These are phyloP conservation scores for Candida montana DNA, from an alignment of 805 yeast species.

Conservation along the genomic window DNA sequence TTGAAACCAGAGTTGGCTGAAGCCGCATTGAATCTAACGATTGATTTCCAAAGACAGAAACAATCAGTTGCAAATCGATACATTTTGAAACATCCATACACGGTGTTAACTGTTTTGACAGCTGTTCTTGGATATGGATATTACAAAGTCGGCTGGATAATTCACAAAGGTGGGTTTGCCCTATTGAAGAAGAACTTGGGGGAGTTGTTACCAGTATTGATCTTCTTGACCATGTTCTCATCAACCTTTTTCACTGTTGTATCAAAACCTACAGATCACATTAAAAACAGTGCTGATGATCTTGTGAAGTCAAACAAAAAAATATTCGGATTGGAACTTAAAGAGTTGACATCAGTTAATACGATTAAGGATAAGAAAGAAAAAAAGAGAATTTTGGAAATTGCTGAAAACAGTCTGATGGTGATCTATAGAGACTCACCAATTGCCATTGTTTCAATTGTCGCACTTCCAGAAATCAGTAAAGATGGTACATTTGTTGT, in stretches of 20 bases:
- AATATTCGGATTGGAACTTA: slow-evolving; percentile 49
- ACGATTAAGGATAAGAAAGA: slow-evolving; percentile 15
- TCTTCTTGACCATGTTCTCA: slow-evolving; percentile 35
- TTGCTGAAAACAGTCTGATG: slow-evolving; percentile 46
- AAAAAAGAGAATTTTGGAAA: slow-evolving; percentile 26
- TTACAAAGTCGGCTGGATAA: slow-evolving; percentile 14
- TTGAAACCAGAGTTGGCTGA: slow-evolving; percentile 54
- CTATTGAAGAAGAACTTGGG: slow-evolving; percentile 16
- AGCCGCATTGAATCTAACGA: slow-evolving; percentile 57
- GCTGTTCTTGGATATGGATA: slow-evolving; percentile 6
- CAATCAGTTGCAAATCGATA: slow-evolving; percentile 24
- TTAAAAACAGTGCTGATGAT: slow-evolving; percentile 36
- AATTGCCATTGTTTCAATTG: slow-evolving; percentile 52
- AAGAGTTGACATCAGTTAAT: slow-evolving; percentile 36
- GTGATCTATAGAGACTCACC: slow-evolving; percentile 66
- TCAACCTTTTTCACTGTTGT: slow-evolving; percentile 36
- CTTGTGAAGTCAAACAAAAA: slow-evolving; percentile 32
- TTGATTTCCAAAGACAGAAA: slow-evolving; percentile 42
- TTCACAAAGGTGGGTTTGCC: slow-evolving; percentile 13
- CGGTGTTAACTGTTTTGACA: slow-evolving; percentile 24
- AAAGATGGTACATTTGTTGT: slow-evolving; percentile 40
- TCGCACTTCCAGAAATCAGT: slow-evolving; percentile 38
- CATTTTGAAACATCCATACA: slow-evolving; percentile 42
- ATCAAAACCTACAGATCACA: slow-evolving; percentile 41
- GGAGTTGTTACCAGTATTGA: slow-evolving; percentile 25